Conservation (phyloP, 1,284 basidiomycete species). For the Cutaneotrichosporon spelunceum region DNA sequence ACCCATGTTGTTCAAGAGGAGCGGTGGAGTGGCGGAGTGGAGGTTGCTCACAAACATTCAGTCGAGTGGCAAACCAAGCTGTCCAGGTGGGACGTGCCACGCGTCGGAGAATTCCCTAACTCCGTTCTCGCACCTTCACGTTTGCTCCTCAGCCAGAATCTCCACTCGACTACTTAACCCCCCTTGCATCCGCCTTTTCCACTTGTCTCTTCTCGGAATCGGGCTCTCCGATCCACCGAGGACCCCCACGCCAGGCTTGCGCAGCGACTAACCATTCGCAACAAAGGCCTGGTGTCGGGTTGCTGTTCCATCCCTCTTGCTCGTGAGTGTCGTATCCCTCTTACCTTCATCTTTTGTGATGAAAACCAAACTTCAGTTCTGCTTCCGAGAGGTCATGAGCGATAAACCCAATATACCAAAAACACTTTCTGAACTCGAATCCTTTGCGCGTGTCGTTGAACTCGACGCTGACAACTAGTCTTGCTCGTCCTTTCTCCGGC, state of each 20-base stretch:
- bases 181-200: constrained; percentile 4
- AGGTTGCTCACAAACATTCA: background rate
- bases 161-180: background rate
- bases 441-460: constrained; percentile 2
- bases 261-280: background rate
- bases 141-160: background rate
- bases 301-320: background rate
- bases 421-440: constrained; percentile 29
- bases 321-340: constrained; percentile 17
- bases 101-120: background rate
- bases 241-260: constrained; percentile 16
- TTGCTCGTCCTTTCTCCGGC: background rate
- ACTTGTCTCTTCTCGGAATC: constrained; percentile 1
- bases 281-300: constrained; percentile 20
- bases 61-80: background rate
- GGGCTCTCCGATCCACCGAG: constrained; percentile 9
- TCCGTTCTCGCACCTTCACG: background rate
- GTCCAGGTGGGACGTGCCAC: constrained; percentile 17
- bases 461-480: constrained; percentile 15
- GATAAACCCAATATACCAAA: constrained; percentile 50
- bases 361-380: constrained; percentile 48
- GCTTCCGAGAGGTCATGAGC: constrained; percentile 52
- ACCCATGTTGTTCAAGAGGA: constrained; percentile 35
- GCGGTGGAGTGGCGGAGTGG: background rate
- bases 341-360: constrained; percentile 32